Conservation (phyloP, 83 land plant genomes). For the Diphasiastrum complanatum region DNA sequence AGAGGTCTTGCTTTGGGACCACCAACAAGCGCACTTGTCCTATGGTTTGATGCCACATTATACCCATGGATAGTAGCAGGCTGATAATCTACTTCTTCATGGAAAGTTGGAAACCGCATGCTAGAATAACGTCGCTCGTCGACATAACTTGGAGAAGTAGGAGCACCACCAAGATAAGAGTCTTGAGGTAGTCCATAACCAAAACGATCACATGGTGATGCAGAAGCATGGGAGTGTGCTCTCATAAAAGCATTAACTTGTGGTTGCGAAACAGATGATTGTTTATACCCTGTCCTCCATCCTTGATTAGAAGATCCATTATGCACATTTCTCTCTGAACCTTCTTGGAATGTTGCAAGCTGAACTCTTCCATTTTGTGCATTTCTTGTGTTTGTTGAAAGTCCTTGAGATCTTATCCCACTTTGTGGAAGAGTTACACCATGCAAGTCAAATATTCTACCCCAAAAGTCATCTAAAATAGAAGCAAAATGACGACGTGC, state of each 20-base stretch:
- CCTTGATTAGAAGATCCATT: constrained; percentile 30
- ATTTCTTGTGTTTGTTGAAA: neutral
- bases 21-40: constrained; percentile 30
- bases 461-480: constrained; percentile 93
- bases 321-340: neutral
- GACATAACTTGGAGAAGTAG: constrained; percentile 21
- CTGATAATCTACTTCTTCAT: constrained; percentile 47
- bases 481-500: constrained; percentile 74
- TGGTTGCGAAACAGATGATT: constrained; percentile 4
- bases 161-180: constrained; percentile 16
- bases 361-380: constrained; percentile 1
- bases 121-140: constrained; percentile 64
- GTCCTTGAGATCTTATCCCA: constrained; percentile 35
- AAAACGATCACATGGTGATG: too few relatives aligned
- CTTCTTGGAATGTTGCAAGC: too few relatives aligned
- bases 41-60: constrained; percentile 48
- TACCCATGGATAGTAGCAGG: constrained; percentile 92
- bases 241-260: constrained; percentile 18
- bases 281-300: constrained; percentile 16
- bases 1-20: constrained; percentile 17
- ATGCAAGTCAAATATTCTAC: constrained; percentile 78
- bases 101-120: constrained; percentile 41
- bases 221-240: constrained; percentile 16
- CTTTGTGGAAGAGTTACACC: constrained; percentile 43
- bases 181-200: too few relatives aligned